These are phyloP conservation scores for Strobilomyces echinocephalus DNA, from an alignment of 768 basidiomycete genomes.

Conservation along the genomic window DNA sequence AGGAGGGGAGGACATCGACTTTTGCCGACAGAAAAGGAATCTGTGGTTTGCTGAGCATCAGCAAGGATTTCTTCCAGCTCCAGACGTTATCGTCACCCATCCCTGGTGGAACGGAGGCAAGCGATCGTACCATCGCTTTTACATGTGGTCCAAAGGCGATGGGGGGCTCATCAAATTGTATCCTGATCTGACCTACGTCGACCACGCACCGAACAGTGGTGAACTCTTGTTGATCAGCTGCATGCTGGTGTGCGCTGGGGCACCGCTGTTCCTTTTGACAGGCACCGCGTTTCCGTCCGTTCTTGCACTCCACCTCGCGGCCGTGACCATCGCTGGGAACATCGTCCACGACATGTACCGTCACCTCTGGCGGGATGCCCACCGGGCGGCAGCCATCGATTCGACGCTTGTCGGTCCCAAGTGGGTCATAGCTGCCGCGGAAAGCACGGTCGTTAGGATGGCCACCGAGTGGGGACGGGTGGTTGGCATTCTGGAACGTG, in stretches of 20 bases:
- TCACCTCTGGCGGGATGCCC: slow-evolving; percentile 40
- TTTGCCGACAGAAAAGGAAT: slow-evolving; percentile 45
- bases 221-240: slow-evolving; percentile 37
- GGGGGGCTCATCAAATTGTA: slow-evolving; percentile 46
- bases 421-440: slow-evolving; percentile 43
- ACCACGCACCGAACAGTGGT: slow-evolving; percentile 46
- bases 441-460: slow-evolving; percentile 50
- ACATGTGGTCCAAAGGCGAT: slow-evolving; percentile 57
- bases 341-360: slow-evolving; percentile 46
- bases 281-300: slow-evolving; percentile 5
- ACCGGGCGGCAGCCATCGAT: slow-evolving; percentile 31
- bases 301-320: slow-evolving; percentile 22
- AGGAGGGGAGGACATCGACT: slow-evolving; percentile 62
- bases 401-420: slow-evolving; percentile 30
- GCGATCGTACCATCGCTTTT: slow-evolving; percentile 48
- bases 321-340: slow-evolving; percentile 37
- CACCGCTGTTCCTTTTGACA: slow-evolving; percentile 13
- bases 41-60: slow-evolving; percentile 31
- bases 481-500: slow-evolving; percentile 41
- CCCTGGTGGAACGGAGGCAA: slow-evolving; percentile 53
- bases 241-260: slow-evolving; percentile 9
- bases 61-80: slow-evolving; percentile 46
- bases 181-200: slow-evolving; percentile 42
- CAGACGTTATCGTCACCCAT: slow-evolving; percentile 46
- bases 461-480: slow-evolving; percentile 46